These are phyloP conservation scores for Breynia disticha DNA, from an alignment of 441 rosid genomes.

Conservation along the genomic window DNA sequence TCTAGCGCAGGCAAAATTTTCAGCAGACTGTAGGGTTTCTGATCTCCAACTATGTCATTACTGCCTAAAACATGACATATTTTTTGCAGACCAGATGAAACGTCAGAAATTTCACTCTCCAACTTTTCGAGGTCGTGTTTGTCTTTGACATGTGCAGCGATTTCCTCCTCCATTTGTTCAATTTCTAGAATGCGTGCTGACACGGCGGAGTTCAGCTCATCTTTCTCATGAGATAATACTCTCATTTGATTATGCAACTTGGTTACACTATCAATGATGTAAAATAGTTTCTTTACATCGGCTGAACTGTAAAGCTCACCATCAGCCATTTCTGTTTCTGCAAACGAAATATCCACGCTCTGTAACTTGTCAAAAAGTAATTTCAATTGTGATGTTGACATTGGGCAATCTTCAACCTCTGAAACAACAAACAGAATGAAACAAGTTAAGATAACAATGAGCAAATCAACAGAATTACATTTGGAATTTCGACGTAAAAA, in stretches of 20 bases:
- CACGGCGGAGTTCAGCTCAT: slow-evolving; percentile 44
- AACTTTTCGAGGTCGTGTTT: slow-evolving; percentile 37
- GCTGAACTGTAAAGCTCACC: slow-evolving; percentile 31
- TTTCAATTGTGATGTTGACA: slow-evolving; percentile 47
- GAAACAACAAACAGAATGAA: slow-evolving; percentile 17
- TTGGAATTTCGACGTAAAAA: not conserved
- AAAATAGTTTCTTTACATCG: slow-evolving; percentile 48
- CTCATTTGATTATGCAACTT: slow-evolving; percentile 49
- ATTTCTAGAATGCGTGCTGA: slow-evolving; percentile 44
- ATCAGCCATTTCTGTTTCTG: slow-evolving; percentile 28
- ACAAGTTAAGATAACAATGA: slow-evolving; percentile 8
- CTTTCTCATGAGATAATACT: slow-evolving; percentile 38
- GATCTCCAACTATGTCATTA: slow-evolving; percentile 31
- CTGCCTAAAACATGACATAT: slow-evolving; percentile 39
- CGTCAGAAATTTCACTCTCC: slow-evolving; percentile 43
- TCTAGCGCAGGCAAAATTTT: slow-evolving; percentile 45
- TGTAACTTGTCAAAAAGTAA: slow-evolving; percentile 52
- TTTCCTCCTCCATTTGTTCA: slow-evolving; percentile 48
- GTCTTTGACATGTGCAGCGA: slow-evolving; percentile 22
- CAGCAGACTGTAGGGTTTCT: slow-evolving; percentile 28
- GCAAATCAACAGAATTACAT: slow-evolving; percentile 15
- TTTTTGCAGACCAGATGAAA: slow-evolving; percentile 49
- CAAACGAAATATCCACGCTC: slow-evolving; percentile 36
- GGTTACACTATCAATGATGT: slow-evolving; percentile 40
- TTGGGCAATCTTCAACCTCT: slow-evolving; percentile 44